Conservation (phyloP, 23 red algal genomes). For the Gracilaria gracilis region DNA sequence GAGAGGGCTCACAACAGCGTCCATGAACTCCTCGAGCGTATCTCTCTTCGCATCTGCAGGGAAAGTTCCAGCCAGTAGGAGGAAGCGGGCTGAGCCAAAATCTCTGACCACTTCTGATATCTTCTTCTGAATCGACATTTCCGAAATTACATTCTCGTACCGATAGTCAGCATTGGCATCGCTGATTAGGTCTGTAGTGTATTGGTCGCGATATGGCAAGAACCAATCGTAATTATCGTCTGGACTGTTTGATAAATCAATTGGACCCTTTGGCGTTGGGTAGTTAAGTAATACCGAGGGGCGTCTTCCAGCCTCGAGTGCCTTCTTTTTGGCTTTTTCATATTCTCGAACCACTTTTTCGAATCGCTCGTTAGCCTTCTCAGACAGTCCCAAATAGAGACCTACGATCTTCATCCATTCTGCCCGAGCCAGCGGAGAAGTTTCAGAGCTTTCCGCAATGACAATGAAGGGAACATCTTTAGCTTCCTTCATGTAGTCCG, state of each 20-base stretch:
- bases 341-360: conserved; percentile 39
- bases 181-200: background rate
- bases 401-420: conserved; percentile 77
- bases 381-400: conserved; percentile 26
- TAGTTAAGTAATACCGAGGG: conserved; percentile 72
- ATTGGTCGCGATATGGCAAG: conserved; percentile 23
- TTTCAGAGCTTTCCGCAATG: conserved; percentile 47
- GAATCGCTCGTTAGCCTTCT: conserved; percentile 28
- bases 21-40: conserved; percentile 30
- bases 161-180: conserved; percentile 57
- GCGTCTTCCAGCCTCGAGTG: conserved; percentile 8
- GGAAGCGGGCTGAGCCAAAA: conserved; percentile 11
- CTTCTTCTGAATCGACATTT: background rate
- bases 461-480: conserved; percentile 26
- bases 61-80: conserved; percentile 5
- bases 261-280: background rate
- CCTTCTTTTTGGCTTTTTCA: conserved; percentile 17
- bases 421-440: conserved; percentile 52
- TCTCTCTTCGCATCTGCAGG: background rate
- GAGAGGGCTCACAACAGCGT: background rate
- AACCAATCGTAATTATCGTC: conserved; percentile 33
- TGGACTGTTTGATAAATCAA: background rate
- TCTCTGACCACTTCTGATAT: conserved; percentile 16
- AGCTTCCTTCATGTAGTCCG: background rate
- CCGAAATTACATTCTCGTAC: background rate